Percentiles rank a stretch among this genome's conserved stretches.
Conservation (phyloP, 306 rosid species). For the Ochetophila trinervis region DNA sequence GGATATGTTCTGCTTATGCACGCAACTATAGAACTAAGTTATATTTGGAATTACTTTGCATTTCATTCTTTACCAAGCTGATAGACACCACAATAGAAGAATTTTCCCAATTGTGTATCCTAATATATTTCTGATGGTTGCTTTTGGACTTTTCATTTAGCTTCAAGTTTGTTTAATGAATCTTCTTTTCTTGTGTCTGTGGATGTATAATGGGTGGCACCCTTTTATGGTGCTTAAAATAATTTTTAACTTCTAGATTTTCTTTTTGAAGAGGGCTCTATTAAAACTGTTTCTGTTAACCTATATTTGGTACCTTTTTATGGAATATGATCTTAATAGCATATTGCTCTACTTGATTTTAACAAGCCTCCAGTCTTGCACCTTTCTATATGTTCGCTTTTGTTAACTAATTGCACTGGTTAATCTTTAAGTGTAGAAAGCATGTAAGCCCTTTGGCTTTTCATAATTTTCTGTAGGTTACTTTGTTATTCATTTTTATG, state of each 20-base stretch:
- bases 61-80: background rate
- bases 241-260: no score
- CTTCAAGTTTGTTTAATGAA: constrained; percentile 2
- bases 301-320: no score
- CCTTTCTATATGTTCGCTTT: no score
- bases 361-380: no score
- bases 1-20: background rate
- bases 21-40: background rate
- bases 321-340: no score
- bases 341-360: no score
- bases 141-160: background rate
- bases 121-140: background rate
- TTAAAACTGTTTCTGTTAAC: no score
- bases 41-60: background rate
- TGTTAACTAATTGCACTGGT: no score
- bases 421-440: no score
- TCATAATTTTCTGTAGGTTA: background rate
- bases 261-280: no score
- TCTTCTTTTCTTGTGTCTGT: constrained; percentile 2
- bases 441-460: background rate
- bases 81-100: background rate
- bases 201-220: background rate
- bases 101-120: background rate
- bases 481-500: constrained; percentile 9
- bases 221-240: no score